Base-by-base conservation (phyloP, 2,329 filamentous ascomycete genomes). In the Parastagonospora avenae region DNA sequence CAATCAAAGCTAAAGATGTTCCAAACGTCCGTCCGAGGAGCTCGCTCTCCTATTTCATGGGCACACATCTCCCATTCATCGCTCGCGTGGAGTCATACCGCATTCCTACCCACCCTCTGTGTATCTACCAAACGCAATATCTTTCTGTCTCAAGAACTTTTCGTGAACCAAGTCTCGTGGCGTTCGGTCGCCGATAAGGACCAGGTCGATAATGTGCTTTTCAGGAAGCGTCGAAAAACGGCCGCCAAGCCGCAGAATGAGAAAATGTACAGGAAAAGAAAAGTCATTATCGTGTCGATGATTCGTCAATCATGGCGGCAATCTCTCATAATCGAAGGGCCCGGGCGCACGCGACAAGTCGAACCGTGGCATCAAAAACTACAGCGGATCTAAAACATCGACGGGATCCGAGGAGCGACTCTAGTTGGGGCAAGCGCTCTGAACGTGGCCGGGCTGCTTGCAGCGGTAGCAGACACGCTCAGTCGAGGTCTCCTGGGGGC, bases 391-490 rank as follows among this genome's bases (percentile, higher is more conserved):
- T 63, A 57, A 42, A 56, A 60, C 61, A 65, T 64, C 68, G 63
- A 67, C 63, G 57, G 55, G 48, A 60, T 54, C 53, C 48, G 32
- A 48, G 44, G 41, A 48, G 48, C 50, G 39, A 65, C 63, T 67
- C 78, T 89, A 90, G 82, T 89, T 92, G 71, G 93, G 91, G 88
- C 94, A 99, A 70, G 90, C 86, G 67, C 90, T 86, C 85, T 97
- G 93, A 75, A 97, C 89, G 80, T 97, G 93, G 67, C 93, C 92
- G 64, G 86, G 83, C 77, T 88, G 83, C 79, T 86, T 86, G 84
- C 86, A 97, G 84, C 95, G 96, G 86, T 99, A 99, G 88, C 94
- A 99, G 75, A 96, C 92, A 76, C 95, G 93, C 85, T 97, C 93
- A 72, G 85, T 84, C 66, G 87, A 85, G 53, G 90, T 90, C 80